Percentiles rank a stretch among this genome's conserved stretches.
phyloP scores from a whole-genome alignment of 495 filamentous ascomycete species.

The Lasiosphaeria miniovina region DNA sequence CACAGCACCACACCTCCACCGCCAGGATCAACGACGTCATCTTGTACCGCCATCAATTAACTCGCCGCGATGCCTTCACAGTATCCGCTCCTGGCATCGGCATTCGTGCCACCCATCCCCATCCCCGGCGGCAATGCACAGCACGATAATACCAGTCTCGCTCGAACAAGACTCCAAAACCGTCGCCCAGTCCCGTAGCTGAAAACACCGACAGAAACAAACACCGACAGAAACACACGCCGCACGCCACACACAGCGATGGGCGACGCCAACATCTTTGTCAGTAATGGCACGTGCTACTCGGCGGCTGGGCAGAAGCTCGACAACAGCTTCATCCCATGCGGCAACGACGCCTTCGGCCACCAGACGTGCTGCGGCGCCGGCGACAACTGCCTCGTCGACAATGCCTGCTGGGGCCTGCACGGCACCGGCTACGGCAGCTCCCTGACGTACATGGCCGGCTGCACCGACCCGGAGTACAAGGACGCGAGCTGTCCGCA shows the following conservation, averaged over 20 bases:
- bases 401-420: conserved; percentile 22
- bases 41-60: too few species aligned
- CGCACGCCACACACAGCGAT: background rate
- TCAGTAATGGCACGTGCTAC: conserved; percentile 31
- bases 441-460: conserved; percentile 25
- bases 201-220: too few species aligned
- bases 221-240: too few species aligned
- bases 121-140: too few species aligned
- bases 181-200: too few species aligned
- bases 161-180: too few species aligned
- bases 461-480: conserved; percentile 27
- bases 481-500: conserved; percentile 22
- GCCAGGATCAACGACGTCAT: too few species aligned
- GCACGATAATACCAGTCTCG: too few species aligned
- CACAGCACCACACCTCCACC: too few species aligned
- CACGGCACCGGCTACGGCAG: conserved; percentile 25
- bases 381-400: conserved; percentile 25
- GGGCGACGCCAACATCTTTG: conserved; percentile 19
- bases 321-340: conserved; percentile 26
- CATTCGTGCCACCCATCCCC: too few species aligned
- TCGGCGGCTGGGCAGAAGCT: conserved; percentile 21
- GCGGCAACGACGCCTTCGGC: conserved; percentile 26
- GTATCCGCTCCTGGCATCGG: too few species aligned
- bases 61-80: too few species aligned
- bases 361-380: conserved; percentile 25